Evolutionary conservation across 768 basidiomycete genomes (phyloP).

Genomic region (Russula ochroleuca): DNA sequence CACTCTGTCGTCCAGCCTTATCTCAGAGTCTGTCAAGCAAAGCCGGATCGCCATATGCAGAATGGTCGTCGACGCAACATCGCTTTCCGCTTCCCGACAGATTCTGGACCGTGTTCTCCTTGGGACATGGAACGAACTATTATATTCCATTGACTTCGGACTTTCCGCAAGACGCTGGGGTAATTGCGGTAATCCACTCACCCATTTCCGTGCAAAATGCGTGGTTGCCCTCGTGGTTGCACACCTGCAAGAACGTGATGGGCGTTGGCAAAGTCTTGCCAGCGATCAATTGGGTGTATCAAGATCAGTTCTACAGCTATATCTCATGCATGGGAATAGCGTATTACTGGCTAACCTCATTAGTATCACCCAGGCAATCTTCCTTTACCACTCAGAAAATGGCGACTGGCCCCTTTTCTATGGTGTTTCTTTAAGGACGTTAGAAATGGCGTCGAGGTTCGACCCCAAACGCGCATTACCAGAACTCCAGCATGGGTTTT

Average conservation of each 20-base stretch:
- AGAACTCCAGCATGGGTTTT: slow-evolving; percentile 10
- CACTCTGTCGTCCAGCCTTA: not conserved
- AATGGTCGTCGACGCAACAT: slow-evolving; percentile 2
- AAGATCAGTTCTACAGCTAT: not conserved
- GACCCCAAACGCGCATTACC: not conserved
- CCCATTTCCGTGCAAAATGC: slow-evolving; percentile 7
- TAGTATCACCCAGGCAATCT: not conserved
- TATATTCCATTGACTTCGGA: slow-evolving; percentile 4
- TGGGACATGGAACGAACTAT: slow-evolving; percentile 2
- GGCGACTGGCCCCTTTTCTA: not conserved
- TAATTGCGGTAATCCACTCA: not conserved
- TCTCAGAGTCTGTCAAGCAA: slow-evolving; percentile 14
- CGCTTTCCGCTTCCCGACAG: slow-evolving; percentile 2
- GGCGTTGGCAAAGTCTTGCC: slow-evolving; percentile 6
- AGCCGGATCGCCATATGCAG: slow-evolving; percentile 10
- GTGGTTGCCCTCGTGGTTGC: not conserved
- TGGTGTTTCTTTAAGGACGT: not conserved
- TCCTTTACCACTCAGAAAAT: not conserved
- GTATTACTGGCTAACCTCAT: slow-evolving; percentile 10
- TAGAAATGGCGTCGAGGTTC: not conserved
- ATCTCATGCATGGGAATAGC: not conserved
- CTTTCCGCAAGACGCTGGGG: slow-evolving; percentile 6
- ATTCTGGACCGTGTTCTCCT: slow-evolving; percentile 5
- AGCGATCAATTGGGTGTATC: slow-evolving; percentile 7
- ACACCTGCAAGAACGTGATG: not conserved